Base-by-base conservation (phyloP, 2,329 filamentous ascomycete genomes). In the Mycosphaerelloides madeirae region DNA sequence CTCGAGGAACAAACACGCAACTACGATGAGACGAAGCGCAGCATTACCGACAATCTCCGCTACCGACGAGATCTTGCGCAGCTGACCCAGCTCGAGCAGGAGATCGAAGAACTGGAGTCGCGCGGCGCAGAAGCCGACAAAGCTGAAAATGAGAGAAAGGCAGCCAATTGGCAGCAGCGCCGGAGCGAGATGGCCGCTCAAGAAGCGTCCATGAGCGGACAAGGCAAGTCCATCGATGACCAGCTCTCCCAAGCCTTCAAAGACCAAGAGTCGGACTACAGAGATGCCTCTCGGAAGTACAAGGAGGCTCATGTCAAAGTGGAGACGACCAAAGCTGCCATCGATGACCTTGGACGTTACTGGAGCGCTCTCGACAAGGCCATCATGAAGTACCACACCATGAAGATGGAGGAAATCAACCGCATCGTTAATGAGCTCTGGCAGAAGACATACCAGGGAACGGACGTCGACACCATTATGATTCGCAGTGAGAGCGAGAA, bases 401-500 rank as follows among this genome's bases (percentile, higher is more conserved):
- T 95, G 63, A 98, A 98, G 74, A 98, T 98, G 93, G 87, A 93
- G 57, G 90, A 98, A 65, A 91, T 98, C 65, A 98, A 98, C 68
- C 79, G 82, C 44, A 96, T 96, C 65, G 84, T 94, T 39, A 87
- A 86, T 53, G 93, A 98, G 65, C 78, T 98, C n/a, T 98, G 93
- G 93, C 87, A 87, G 68, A 85, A 83, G 61, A 96, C 93, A 1
- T 98, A 98, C 68, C 87, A 94, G 64, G 93, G 93, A 53, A 97
- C 91, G 1, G 93, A 98, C 62, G 90, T 98, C 43, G 93, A 98
- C 71, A 93, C 87, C 1, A 95, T 98, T 62, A 78, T 94, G 61
- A 97, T 98, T 68, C 85, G 86, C 31, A 95, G 90, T 14, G 91
- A 97, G 67, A 54, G 41, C 57, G 93, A 97, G 64, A 80, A 78